These are phyloP conservation scores for Volvariella surrecta DNA, from an alignment of 1,284 basidiomycete species.

Conservation along the genomic window DNA sequence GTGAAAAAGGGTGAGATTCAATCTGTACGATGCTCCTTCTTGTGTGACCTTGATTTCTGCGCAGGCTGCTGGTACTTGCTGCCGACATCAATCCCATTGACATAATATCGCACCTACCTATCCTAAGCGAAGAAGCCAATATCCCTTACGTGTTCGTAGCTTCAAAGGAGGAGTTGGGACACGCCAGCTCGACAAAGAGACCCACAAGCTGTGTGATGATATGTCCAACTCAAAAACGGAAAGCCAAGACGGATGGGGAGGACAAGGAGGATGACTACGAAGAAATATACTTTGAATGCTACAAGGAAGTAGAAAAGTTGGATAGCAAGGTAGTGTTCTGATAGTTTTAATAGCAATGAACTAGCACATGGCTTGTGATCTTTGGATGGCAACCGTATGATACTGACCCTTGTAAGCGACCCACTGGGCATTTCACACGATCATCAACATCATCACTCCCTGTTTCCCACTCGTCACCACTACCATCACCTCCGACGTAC, in stretches of 20 bases:
- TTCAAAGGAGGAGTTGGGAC: constrained; percentile 92
- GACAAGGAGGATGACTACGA: constrained; percentile 76
- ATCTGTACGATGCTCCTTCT: constrained; percentile 2
- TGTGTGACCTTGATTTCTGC: neutral
- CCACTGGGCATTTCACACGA: neutral
- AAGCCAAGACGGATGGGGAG: constrained; percentile 52
- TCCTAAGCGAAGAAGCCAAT: constrained; percentile 90
- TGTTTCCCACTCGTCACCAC: constrained; percentile 14
- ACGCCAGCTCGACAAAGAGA: constrained; percentile 93
- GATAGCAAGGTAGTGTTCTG: constrained; percentile 67
- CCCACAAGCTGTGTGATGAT: constrained; percentile 98
- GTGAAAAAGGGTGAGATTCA: constrained; percentile 80
- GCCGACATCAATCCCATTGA: constrained; percentile 98
- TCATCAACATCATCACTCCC: constrained; percentile 15
- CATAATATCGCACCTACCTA: constrained; percentile 94
- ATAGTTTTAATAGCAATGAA: constrained; percentile 9
- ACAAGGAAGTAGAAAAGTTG: constrained; percentile 78
- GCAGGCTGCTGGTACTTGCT: constrained; percentile 84
- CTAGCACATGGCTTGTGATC: too few species aligned
- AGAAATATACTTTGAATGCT: constrained; percentile 80
- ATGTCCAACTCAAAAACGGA: constrained; percentile 71
- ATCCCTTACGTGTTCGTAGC: constrained; percentile 89
- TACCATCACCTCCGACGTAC: constrained; percentile 14
- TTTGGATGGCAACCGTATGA: too few species aligned
- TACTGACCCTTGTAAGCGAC: too few species aligned